These are phyloP conservation scores for Pseudotsuga menziesii DNA, from an alignment of 75 land plant genomes.

Conservation along the genomic window DNA sequence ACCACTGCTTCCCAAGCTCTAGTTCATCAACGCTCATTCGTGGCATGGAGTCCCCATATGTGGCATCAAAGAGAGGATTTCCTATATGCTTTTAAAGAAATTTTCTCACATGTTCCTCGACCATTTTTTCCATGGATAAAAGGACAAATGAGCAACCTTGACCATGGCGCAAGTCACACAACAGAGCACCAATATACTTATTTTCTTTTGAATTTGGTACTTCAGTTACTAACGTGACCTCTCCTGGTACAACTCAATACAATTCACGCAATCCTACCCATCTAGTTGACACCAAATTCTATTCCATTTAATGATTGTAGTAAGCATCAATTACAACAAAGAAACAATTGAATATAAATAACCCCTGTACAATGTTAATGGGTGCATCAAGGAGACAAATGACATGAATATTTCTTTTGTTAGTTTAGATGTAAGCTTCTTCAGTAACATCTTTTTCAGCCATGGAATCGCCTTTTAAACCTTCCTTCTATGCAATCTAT, in stretches of 20 bases:
- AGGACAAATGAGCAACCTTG: slow-evolving; percentile 86
- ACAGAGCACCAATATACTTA: slow-evolving; percentile 95
- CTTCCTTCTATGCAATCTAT: neutral
- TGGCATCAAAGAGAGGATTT: slow-evolving; percentile 78
- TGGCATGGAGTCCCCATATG: slow-evolving; percentile 48
- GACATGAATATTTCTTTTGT: slow-evolving; percentile 7
- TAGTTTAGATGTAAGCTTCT: neutral
- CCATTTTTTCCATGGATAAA: too few species aligned
- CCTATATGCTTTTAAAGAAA: slow-evolving; percentile 61
- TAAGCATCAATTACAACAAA: too few species aligned
- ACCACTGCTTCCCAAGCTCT: slow-evolving; percentile 79
- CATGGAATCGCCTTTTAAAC: neutral
- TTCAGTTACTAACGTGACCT: too few species aligned
- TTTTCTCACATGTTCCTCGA: too few species aligned
- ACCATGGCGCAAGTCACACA: slow-evolving; percentile 61
- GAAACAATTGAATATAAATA: slow-evolving; percentile 29
- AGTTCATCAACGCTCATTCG: slow-evolving; percentile 66
- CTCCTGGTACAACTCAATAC: too few species aligned
- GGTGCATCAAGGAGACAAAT: slow-evolving; percentile 52
- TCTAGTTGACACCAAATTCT: too few species aligned
- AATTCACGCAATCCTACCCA: too few species aligned
- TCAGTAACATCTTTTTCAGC: neutral
- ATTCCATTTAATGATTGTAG: too few species aligned
- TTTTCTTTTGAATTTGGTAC: too few species aligned
- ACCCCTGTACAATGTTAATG: slow-evolving; percentile 35